Percentiles rank a stretch among this genome's conserved stretches.
phyloP scores from a whole-genome alignment of 192 early-diverging fungal genomes.

The Coemansia sp. region DNA sequence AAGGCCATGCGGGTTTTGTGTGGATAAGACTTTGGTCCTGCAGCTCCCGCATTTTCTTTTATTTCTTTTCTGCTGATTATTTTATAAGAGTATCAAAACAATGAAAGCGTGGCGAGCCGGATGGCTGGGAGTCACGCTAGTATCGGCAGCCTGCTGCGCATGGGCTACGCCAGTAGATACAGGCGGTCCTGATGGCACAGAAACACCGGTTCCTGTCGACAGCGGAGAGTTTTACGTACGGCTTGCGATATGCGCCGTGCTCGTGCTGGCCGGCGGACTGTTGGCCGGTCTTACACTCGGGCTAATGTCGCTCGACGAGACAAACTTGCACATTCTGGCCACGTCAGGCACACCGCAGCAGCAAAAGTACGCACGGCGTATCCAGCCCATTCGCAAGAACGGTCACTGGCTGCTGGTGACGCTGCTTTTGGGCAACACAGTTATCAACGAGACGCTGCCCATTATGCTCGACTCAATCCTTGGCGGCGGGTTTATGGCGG shows the following conservation, averaged over 20 bases:
- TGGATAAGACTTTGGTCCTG: too few relatives aligned
- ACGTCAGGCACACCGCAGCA: conserved; percentile 71
- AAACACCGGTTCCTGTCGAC: background rate
- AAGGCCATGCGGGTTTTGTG: too few relatives aligned
- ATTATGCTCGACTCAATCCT: conserved; percentile 78
- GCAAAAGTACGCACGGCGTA: conserved; percentile 71
- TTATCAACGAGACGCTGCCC: conserved; percentile 93
- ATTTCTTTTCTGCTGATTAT: background rate
- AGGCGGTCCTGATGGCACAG: background rate
- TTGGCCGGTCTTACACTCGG: conserved; percentile 73
- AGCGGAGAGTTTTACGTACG: conserved; percentile 20
- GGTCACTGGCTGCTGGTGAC: conserved; percentile 94
- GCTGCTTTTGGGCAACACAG: conserved; percentile 86
- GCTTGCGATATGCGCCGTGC: conserved; percentile 49
- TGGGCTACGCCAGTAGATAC: background rate
- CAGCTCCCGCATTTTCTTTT: background rate
- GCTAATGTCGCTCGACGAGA: conserved; percentile 83
- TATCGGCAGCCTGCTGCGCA: background rate
- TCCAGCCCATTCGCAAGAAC: conserved; percentile 84
- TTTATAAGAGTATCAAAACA: background rate
- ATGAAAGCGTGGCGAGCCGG: conserved; percentile 5
- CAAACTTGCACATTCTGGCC: conserved; percentile 77
- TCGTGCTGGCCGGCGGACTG: conserved; percentile 79
- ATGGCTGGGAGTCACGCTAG: background rate
- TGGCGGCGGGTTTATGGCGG: conserved; percentile 74